Evolutionary conservation across 1,284 basidiomycete genomes (phyloP).

Genomic region (Boletellus sp.): DNA sequence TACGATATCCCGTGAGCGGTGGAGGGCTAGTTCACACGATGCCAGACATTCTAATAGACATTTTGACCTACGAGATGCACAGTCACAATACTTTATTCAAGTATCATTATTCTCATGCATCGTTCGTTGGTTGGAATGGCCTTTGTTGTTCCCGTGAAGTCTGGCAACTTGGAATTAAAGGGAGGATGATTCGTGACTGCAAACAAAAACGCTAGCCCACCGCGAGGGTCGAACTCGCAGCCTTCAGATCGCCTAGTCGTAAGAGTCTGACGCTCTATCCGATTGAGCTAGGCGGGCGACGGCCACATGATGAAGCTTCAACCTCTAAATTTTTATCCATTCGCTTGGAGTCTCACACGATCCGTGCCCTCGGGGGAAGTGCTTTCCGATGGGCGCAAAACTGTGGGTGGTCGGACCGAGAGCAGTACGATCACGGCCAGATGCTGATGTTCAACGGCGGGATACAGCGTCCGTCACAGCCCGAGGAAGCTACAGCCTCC

Average conservation of each 20-base stretch:
- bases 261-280: slow-evolving; percentile 82
- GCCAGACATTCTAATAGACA: slow-evolving; percentile 8
- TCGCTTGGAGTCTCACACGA: no score
- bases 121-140: no score
- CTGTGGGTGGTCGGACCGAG: slow-evolving; percentile 16
- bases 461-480: slow-evolving; percentile 17
- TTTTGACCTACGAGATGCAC: slow-evolving; percentile 8
- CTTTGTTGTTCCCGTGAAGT: no score
- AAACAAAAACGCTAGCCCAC: slow-evolving; percentile 55
- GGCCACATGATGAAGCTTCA: no score
- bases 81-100: slow-evolving; percentile 15
- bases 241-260: slow-evolving; percentile 63
- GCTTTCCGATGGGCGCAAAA: slow-evolving; percentile 22
- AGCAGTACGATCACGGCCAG: slow-evolving; percentile 10
- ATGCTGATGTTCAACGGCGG: slow-evolving; percentile 15
- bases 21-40: slow-evolving; percentile 2
- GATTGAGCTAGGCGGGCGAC: slow-evolving; percentile 81
- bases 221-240: slow-evolving; percentile 91
- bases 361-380: slow-evolving; percentile 4
- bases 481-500: slow-evolving; percentile 16
- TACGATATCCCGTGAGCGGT: slow-evolving; percentile 16
- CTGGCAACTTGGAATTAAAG: background rate
- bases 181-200: background rate
- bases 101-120: slow-evolving; percentile 23
- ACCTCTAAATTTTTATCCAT: no score